Evolutionary conservation across 2,329 filamentous ascomycete species (phyloP), one percentile per base, ranked within the genome.

Genomic region (Bipolaris bicolor): DNA sequence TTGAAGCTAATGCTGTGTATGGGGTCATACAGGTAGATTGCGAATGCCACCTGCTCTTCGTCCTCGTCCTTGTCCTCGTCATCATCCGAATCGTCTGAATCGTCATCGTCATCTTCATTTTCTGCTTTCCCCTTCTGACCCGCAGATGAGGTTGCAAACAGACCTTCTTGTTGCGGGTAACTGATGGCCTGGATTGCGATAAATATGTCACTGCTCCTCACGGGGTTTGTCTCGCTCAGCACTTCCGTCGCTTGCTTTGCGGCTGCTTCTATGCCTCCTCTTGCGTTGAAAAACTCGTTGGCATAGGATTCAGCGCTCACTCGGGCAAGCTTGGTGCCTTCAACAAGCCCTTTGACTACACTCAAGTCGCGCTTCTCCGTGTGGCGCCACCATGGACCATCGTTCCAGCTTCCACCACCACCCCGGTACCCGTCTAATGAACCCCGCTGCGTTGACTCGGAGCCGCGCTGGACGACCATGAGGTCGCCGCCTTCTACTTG

Each of bases 401-500:
- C 94, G 46, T 88, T 90, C 93, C 95, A 99, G 60, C 90, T 90
- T 36, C 84, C 83, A 26, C 81, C 80, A 9, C 87, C 85, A 24
- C 83, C 77, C 39, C 78, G 78, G 68, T 83, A 84, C 37, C 83
- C 83, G 57, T 82, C 83, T 46, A 90, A 82, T 1, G 87, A 86
- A 40, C 84, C 86, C 44, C 88, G 88, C 29, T 86, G 87, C 45
- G 88, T 86, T 47, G 88, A 91, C 78, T 98, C 95, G 60, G 92
- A 90, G 18, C 95, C 95, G 36, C 93, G 90, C 79, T 99, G 95
- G 59, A 98, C 88, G 53, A 99, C 95, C 52, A 98, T 84, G 16
- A 99, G 83, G 70, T 98, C 95, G 53, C 95, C 95, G 63, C 95
- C 95, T 79, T 99, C 95, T 44, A 99, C 95, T 79, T 99, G 95